Conservation (phyloP, 257 asterid species). For the Nicotiana knightiana region DNA sequence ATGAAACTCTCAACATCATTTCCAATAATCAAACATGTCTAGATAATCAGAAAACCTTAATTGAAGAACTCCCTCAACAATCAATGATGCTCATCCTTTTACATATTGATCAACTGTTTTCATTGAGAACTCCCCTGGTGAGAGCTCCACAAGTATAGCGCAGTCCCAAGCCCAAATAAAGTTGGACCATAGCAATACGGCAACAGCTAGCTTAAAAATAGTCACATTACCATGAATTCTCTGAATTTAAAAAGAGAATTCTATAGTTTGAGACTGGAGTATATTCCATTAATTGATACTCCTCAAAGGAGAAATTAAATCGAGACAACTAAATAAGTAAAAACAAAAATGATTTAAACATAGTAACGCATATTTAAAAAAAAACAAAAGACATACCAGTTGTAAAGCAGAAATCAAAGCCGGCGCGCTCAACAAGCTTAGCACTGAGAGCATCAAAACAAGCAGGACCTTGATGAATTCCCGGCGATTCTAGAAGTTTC, state of each 20-base stretch:
- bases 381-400: conserved; percentile 35
- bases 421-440: conserved; percentile 81
- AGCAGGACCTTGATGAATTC: conserved; percentile 89
- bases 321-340: background rate
- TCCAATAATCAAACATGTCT: background rate
- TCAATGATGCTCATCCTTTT: background rate
- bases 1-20: background rate
- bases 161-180: background rate
- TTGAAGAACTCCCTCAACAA: background rate
- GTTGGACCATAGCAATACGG: background rate
- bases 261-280: background rate
- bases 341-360: conserved; percentile 4
- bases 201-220: background rate
- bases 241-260: background rate
- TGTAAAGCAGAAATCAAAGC: conserved; percentile 85
- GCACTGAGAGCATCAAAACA: conserved; percentile 92
- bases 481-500: conserved; percentile 51
- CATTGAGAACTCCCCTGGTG: background rate
- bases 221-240: background rate
- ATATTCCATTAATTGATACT: too few relatives aligned
- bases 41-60: background rate
- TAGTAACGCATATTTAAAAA: background rate
- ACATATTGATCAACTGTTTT: background rate
- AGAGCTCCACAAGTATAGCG: background rate
- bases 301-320: background rate